These are phyloP conservation scores for Talaromyces liani DNA, from an alignment of 495 filamentous ascomycete genomes.

Conservation along the genomic window DNA sequence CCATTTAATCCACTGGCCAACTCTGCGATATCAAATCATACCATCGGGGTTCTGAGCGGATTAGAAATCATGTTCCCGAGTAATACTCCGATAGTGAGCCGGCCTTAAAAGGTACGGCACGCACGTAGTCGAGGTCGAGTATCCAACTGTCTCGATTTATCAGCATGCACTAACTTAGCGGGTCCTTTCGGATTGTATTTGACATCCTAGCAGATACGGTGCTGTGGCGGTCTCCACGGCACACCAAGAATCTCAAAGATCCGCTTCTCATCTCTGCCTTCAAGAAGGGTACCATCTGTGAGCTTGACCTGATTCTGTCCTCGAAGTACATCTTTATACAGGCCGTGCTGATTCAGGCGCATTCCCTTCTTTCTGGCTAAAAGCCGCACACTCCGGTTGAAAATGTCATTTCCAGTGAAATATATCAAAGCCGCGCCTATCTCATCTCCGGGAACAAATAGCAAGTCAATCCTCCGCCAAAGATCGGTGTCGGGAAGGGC, in stretches of 20 bases:
- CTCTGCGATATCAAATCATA: not conserved
- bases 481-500: conserved; percentile 45
- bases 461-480: conserved; percentile 82
- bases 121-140: not conserved
- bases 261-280: conserved; percentile 67
- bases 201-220: conserved; percentile 60
- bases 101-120: not conserved
- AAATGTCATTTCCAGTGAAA: conserved; percentile 95
- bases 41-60: not conserved
- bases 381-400: conserved; percentile 83
- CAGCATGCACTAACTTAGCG: not conserved
- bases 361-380: conserved; percentile 79
- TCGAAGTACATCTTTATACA: conserved; percentile 70
- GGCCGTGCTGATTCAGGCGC: conserved; percentile 76
- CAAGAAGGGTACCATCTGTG: conserved; percentile 67
- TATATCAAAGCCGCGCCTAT: conserved; percentile 88
- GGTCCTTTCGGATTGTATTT: not conserved
- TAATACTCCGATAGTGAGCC: not conserved
- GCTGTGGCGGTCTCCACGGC: conserved; percentile 75
- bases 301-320: conserved; percentile 51
- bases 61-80: not conserved
- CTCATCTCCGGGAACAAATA: conserved; percentile 75
- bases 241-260: conserved; percentile 87
- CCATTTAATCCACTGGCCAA: not conserved
- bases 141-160: not conserved